Evolutionary conservation across 441 rosid genomes (phyloP).

Genomic region (Eugenia klotzschiana): DNA sequence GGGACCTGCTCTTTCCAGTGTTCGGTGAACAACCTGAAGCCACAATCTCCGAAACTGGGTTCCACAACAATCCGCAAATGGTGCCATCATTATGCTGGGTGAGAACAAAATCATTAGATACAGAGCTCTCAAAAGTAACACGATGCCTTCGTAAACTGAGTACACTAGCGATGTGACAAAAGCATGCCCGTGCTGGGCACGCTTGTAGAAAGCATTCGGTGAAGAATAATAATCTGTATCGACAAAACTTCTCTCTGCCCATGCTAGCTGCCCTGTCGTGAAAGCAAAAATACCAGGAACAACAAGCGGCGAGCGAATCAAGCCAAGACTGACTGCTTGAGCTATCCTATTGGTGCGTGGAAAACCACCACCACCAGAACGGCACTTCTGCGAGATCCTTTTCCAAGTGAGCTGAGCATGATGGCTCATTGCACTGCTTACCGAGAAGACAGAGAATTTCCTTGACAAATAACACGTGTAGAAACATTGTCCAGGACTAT

Average conservation of each 20-base stretch:
- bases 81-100: conserved; percentile 74
- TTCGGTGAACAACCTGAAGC: conserved; percentile 70
- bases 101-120: conserved; percentile 65
- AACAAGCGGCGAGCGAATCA: conserved; percentile 53
- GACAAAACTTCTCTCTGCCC: conserved; percentile 40
- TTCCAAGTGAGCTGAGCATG: conserved; percentile 61
- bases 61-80: conserved; percentile 62
- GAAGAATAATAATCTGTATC: conserved; percentile 35
- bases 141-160: conserved; percentile 44
- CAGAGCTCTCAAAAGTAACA: conserved; percentile 62
- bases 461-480: conserved; percentile 12
- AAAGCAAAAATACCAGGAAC: conserved; percentile 51
- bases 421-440: conserved; percentile 23
- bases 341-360: conserved; percentile 50
- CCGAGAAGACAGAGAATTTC: conserved; percentile 27
- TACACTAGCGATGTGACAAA: conserved; percentile 35
- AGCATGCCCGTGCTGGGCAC: conserved; percentile 75
- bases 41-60: conserved; percentile 55
- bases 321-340: conserved; percentile 79
- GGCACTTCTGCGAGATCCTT: conserved; percentile 32
- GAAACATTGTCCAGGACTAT: conserved; percentile 17
- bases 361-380: conserved; percentile 11
- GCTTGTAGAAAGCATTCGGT: conserved; percentile 41
- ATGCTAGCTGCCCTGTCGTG: conserved; percentile 51
- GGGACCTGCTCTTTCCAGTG: conserved; percentile 87